Evolutionary conservation across 108 stramenopile species (phyloP).

Genomic region (Skeletonema grethae): DNA sequence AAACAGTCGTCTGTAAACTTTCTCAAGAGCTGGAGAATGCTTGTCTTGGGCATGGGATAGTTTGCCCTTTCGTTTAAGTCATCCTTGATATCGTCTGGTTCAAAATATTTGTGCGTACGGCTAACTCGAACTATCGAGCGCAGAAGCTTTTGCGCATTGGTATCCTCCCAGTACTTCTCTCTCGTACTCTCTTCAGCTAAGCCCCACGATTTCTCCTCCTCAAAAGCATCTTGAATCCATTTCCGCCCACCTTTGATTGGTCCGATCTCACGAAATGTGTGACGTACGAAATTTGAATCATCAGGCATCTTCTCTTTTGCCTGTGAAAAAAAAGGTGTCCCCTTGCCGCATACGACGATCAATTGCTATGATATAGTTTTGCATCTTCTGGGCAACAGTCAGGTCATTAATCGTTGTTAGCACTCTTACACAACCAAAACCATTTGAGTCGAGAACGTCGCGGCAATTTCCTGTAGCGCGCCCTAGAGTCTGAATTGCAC

Average conservation of each 20-base stretch:
- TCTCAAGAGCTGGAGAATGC: neutral
- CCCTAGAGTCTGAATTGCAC: conserved; percentile 36
- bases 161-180: conserved; percentile 21
- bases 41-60: neutral
- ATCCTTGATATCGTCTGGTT: conserved; percentile 10
- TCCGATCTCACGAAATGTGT: conserved; percentile 33
- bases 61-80: conserved; percentile 14
- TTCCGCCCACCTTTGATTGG: conserved; percentile 14
- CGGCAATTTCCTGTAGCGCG: conserved; percentile 49
- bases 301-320: conserved; percentile 28
- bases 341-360: conserved; percentile 19
- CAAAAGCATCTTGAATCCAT: neutral
- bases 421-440: conserved; percentile 23
- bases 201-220: conserved; percentile 6
- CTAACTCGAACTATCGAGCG: conserved; percentile 21
- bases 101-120: neutral
- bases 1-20: conserved; percentile 19
- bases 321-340: conserved; percentile 21
- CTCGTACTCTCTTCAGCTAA: conserved; percentile 10
- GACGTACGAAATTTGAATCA: conserved; percentile 24
- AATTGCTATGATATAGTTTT: conserved; percentile 29
- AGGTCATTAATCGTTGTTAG: conserved; percentile 19
- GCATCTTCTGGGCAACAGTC: conserved; percentile 5
- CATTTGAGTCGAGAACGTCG: conserved; percentile 27
- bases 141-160: conserved; percentile 19